Percentiles rank a stretch among this genome's conserved stretches.
These are phyloP conservation scores for Elongisporangium senticosum DNA, from an alignment of 352 stramenopile genomes.

Conservation along the genomic window DNA sequence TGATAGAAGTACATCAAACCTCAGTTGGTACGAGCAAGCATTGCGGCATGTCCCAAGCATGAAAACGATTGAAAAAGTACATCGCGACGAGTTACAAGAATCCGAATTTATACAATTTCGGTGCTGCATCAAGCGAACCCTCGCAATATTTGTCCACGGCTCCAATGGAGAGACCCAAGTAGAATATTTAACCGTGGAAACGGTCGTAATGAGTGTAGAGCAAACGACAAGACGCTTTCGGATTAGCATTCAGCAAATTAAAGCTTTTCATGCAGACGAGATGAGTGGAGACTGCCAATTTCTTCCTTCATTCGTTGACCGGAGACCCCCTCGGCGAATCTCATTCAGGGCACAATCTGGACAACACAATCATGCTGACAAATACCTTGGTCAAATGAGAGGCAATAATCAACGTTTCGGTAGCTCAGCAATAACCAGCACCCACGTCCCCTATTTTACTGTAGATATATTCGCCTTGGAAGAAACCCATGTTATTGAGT, in stretches of 20 bases:
- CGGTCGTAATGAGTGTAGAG: slow-evolving; percentile 59
- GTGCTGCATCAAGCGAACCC: slow-evolving; percentile 49
- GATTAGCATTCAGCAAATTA: slow-evolving; percentile 41
- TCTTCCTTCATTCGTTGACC: slow-evolving; percentile 9
- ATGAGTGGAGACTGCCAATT: slow-evolving; percentile 5
- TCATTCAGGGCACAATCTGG: not conserved
- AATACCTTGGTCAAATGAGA: no score
- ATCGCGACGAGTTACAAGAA: slow-evolving; percentile 22
- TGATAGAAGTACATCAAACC: no score
- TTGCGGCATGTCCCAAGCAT: slow-evolving; percentile 23
- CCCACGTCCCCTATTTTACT: slow-evolving; percentile 32
- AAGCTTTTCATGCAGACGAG: slow-evolving; percentile 25
- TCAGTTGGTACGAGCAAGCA: not conserved
- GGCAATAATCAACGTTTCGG: no score
- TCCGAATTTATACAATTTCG: slow-evolving; percentile 53
- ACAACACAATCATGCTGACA: no score
- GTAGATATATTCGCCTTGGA: slow-evolving; percentile 59
- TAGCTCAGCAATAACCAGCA: not conserved
- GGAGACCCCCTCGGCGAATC: slow-evolving; percentile 8
- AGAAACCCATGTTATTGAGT: slow-evolving; percentile 43
- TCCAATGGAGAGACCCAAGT: slow-evolving; percentile 20
- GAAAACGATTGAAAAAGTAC: slow-evolving; percentile 30
- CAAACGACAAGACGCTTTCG: slow-evolving; percentile 41
- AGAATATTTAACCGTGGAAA: slow-evolving; percentile 64
- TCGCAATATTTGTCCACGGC: slow-evolving; percentile 40